Conservation (phyloP, 129 eudicot species). For the Tanacetum coccineum region DNA sequence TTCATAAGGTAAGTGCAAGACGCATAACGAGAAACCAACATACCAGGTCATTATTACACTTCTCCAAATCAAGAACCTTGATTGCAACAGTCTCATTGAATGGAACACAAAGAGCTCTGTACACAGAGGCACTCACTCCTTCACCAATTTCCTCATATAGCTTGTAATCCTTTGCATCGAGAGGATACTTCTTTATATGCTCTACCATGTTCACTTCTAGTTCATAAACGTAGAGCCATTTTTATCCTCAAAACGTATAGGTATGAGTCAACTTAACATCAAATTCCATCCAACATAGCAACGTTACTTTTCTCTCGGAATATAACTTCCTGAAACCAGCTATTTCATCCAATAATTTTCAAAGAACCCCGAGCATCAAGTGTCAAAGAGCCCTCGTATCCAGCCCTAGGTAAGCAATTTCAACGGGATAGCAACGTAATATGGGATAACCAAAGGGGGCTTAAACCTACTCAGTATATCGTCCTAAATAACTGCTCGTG, state of each 20-base stretch:
- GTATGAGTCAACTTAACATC: slow-evolving; percentile 21
- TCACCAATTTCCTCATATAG: slow-evolving; percentile 90
- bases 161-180: slow-evolving; percentile 62
- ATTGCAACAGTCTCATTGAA: slow-evolving; percentile 85
- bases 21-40: slow-evolving; percentile 22
- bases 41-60: slow-evolving; percentile 96
- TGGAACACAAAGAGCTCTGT: slow-evolving; percentile 83
- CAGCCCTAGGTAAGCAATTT: background rate
- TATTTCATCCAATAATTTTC: slow-evolving; percentile 13
- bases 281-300: slow-evolving; percentile 36
- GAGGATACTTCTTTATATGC: slow-evolving; percentile 62
- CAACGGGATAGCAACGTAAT: slow-evolving; percentile 8
- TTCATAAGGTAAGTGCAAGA: background rate
- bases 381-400: background rate
- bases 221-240: slow-evolving; percentile 25
- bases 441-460: slow-evolving; percentile 1
- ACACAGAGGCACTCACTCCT: slow-evolving; percentile 95
- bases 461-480: background rate
- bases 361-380: slow-evolving; percentile 1
- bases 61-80: slow-evolving; percentile 97
- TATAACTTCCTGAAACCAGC: slow-evolving; percentile 11
- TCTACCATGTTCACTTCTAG: slow-evolving; percentile 49
- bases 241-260: slow-evolving; percentile 26
- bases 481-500: background rate
- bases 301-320: slow-evolving; percentile 22